Conservation (phyloP, 805 yeast genomes). For the Starmerella bombi region DNA sequence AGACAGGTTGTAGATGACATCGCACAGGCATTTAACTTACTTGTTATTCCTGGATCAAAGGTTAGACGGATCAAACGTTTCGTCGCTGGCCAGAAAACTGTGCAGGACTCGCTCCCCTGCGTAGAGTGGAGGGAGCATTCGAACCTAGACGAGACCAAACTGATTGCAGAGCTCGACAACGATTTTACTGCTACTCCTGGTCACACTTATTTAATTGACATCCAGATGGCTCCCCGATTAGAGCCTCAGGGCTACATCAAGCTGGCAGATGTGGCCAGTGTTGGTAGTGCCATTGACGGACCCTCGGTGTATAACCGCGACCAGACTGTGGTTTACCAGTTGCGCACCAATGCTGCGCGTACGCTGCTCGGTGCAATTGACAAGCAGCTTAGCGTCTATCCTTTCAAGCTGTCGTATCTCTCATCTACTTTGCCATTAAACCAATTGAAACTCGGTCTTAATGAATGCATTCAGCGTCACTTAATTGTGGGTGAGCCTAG, state of each 20-base stretch:
- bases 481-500: slow-evolving; percentile 63
- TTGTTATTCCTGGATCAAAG: slow-evolving; percentile 82
- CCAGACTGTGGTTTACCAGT: slow-evolving; percentile 63
- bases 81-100: slow-evolving; percentile 90
- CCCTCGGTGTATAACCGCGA: slow-evolving; percentile 68
- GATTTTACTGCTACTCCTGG: slow-evolving; percentile 59
- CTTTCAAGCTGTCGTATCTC: slow-evolving; percentile 72
- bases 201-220: slow-evolving; percentile 76
- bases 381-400: slow-evolving; percentile 74
- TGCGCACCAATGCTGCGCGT: slow-evolving; percentile 65
- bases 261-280: slow-evolving; percentile 23
- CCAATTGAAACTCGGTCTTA: slow-evolving; percentile 57
- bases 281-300: slow-evolving; percentile 21
- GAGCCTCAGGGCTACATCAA: slow-evolving; percentile 26
- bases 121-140: slow-evolving; percentile 35
- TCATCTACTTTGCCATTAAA: slow-evolving; percentile 45
- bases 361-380: slow-evolving; percentile 46
- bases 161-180: slow-evolving; percentile 33
- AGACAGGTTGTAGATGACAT: slow-evolving; percentile 71
- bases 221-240: slow-evolving; percentile 60
- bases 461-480: slow-evolving; percentile 69
- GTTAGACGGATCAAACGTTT: slow-evolving; percentile 86
- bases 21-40: slow-evolving; percentile 72
- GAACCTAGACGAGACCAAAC: slow-evolving; percentile 16
- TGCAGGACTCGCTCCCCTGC: slow-evolving; percentile 89